Conservation (phyloP, 2,329 filamentous ascomycete genomes). For the Paracoccidioides brasiliensis region DNA sequence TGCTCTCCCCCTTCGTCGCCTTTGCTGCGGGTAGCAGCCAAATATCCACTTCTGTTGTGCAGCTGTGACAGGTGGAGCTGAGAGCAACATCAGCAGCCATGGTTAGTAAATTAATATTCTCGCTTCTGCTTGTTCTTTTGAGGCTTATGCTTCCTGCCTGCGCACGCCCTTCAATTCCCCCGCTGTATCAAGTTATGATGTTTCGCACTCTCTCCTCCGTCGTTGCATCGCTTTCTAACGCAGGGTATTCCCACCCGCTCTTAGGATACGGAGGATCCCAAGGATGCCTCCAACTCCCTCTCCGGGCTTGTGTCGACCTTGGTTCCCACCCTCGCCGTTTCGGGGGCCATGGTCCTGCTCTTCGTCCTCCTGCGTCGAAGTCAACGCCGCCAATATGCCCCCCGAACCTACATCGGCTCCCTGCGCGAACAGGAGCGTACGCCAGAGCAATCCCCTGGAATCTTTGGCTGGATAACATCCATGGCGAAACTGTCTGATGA, state of each 20-base stretch:
- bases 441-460: constrained; percentile 45
- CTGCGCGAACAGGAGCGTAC: constrained; percentile 43
- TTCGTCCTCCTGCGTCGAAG: constrained; percentile 40
- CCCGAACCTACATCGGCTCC: constrained; percentile 42
- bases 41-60: not conserved
- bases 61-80: not conserved
- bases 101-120: not conserved
- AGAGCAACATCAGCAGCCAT: not conserved
- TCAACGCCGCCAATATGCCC: constrained; percentile 40
- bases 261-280: constrained; percentile 5
- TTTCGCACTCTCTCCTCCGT: no score
- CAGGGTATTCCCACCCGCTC: not conserved
- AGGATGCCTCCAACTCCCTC: constrained; percentile 17
- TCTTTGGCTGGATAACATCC: constrained; percentile 53
- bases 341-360: constrained; percentile 33
- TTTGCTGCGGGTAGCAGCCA: not conserved
- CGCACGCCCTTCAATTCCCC: not conserved
- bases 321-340: constrained; percentile 32
- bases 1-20: not conserved
- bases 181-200: not conserved
- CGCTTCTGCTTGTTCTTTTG: constrained; percentile 4
- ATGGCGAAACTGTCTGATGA: constrained; percentile 60
- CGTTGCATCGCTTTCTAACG: no score
- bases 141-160: no score
- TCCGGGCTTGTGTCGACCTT: constrained; percentile 39